Percentiles rank a stretch among this genome's conserved stretches.
These are phyloP conservation scores for Xylariomycetidae sp. DNA, from an alignment of 2,329 filamentous ascomycete genomes.

Conservation along the genomic window DNA sequence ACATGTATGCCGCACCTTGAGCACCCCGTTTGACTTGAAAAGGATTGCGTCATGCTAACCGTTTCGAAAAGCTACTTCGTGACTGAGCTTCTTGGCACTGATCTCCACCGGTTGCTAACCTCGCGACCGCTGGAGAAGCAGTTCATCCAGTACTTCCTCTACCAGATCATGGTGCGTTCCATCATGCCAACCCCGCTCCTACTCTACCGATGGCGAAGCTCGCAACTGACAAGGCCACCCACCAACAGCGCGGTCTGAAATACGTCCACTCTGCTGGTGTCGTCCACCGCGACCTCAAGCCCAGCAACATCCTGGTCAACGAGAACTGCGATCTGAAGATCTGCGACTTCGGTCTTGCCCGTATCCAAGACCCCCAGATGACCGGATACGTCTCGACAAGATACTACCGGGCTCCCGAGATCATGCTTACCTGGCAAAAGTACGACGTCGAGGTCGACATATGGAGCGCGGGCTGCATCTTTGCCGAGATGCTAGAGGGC, in stretches of 20 bases:
- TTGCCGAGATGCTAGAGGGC: conserved; percentile 98
- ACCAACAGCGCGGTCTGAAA: conserved; percentile 79
- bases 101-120: conserved; percentile 90
- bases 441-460: conserved; percentile 99
- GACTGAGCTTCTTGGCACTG: conserved; percentile 93
- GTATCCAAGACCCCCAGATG: conserved; percentile 99
- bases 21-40: conserved; percentile 5
- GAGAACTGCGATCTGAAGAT: conserved; percentile 99
- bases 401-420: conserved; percentile 98
- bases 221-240: neutral
- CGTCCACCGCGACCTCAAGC: conserved; percentile 95
- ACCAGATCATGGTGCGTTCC: conserved; percentile 84
- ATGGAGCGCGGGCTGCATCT: conserved; percentile 98
- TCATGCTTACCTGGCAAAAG: conserved; percentile 99
- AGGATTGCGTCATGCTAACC: conserved; percentile 14
- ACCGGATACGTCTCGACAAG: conserved; percentile 97
- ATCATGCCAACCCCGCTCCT: neutral
- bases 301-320: conserved; percentile 98
- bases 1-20: conserved; percentile 64
- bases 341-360: conserved; percentile 95
- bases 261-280: conserved; percentile 98
- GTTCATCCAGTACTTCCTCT: conserved; percentile 99
- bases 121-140: conserved; percentile 97
- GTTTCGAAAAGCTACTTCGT: conserved; percentile 73
- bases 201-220: neutral